Base-by-base conservation (phyloP, 331 rosid genomes). In the Pyrus hybrid region DNA sequence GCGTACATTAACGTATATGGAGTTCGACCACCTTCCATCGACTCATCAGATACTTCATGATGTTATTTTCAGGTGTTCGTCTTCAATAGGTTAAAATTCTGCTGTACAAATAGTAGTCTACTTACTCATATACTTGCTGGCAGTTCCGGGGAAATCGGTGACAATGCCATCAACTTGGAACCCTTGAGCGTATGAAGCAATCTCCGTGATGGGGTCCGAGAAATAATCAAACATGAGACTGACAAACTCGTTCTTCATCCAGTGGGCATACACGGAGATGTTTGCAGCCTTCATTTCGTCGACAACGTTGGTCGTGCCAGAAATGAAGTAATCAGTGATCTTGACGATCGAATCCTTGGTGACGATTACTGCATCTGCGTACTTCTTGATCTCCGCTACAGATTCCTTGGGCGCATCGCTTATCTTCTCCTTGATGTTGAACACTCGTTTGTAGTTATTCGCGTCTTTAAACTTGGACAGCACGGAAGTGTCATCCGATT, bases 61-160 rank as follows among this genome's bases (percentile, higher is more conserved):
- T 0, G n/a, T 49, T 49, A 49, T 49, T 49, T 49, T 49, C 56
- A 17, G n/a, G 56, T 49, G 56, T 49, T 49, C 56, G n/a, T 16
- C 2, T 49, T 49, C 56, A 16, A 6, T 49, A 49, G 56, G 8
- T 49, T 49, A 49, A 49, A 14, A 49, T 49, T 49, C n/a, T 2
- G 9, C 12, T 8, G 43, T 35, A 35, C 1, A 35, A 35, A 35
- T 35, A 35, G 12, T 0, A 35, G 43, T 37, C 45, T 22, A 21
- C 96, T 76, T 87, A 94, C 99, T 80, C 76, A 92, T 13, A 18
- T 68, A 92, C 84, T 87, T 87, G 68, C 54, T 85, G 1, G 97
- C 90, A 53, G 97, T 90, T 68, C 71, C 91, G 5, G 99, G 99
- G 65, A 69, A 92, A 35, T 94, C 99, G 0, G 99, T 90, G 11